Evolutionary conservation across 371 early-diverging fungal species (phyloP), one percentile per base, ranked within the genome.

Genomic region (Mucor irregularis): DNA sequence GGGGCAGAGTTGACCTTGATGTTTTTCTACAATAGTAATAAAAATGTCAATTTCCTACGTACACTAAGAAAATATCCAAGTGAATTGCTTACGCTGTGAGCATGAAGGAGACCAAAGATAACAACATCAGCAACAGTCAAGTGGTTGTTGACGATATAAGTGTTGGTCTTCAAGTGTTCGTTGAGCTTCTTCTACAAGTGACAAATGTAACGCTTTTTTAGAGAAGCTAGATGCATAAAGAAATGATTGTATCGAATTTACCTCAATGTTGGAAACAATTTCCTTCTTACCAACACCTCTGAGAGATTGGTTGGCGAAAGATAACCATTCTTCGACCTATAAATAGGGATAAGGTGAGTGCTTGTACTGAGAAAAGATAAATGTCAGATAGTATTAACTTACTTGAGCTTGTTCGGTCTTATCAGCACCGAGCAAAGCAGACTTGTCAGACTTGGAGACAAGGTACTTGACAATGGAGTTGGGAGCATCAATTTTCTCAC

Each of bases 41-140:
- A 11, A 22, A 24, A 22, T 17, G 28, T 24, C 17, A 51, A 53
- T 34, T 34, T n/a, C 11, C 13, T 59, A 69, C 52, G 62, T 62
- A 48, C 58, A 68, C 22, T 17, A 26, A 9, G 13, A 8, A 19
- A 31, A 21, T 4, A 66, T 49, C 2, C 45, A 64, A 14, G n/a
- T n/a, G n/a, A n/a, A n/a, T n/a, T n/a, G 60, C 71, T 61, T 80
- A 76, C 85, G 52, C 88, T 68, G 44, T 77, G 86, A 44, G 80
- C 64, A 51, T 86, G 77, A 19, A 89, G 62, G 50, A 85, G 81
- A 49, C 80, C 81, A 77, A 87, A 93, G n/a, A 81, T 60, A 25
- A 84, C 80, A 19, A 91, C 46, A 62, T 93, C 93, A 13, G 87
- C 90, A 38, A 89, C 56, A 5, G 88, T 80, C 44, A 90, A 62